Evolutionary conservation across 441 rosid species (phyloP).

Genomic region (Pelargonium exstipulatum): DNA sequence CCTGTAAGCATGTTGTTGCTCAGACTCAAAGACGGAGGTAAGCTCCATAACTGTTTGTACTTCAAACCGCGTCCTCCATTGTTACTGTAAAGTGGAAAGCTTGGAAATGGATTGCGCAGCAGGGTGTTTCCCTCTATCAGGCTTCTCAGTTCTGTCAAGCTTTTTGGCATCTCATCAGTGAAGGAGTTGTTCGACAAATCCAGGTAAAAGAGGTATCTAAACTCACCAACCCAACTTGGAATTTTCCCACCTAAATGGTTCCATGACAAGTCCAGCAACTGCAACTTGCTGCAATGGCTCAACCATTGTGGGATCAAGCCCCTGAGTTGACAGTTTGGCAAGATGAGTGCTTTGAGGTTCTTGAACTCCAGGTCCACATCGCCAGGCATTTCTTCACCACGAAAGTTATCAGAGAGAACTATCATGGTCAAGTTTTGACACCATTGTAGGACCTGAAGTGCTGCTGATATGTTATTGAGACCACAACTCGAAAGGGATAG

Average conservation of each 20-base stretch:
- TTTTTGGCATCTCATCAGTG: constrained; percentile 51
- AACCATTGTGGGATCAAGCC: constrained; percentile 64
- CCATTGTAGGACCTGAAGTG: constrained; percentile 46
- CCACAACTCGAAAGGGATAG: constrained; percentile 60
- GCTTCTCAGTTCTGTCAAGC: constrained; percentile 41
- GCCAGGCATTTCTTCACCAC: constrained; percentile 47
- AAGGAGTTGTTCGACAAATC: constrained; percentile 73
- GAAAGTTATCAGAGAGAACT: constrained; percentile 55
- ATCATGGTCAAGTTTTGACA: constrained; percentile 52
- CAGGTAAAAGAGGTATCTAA: constrained; percentile 59
- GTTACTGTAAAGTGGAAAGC: constrained; percentile 59
- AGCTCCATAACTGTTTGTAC: constrained; percentile 58
- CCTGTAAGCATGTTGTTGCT: constrained; percentile 53
- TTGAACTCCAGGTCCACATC: constrained; percentile 41
- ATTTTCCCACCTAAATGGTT: constrained; percentile 48
- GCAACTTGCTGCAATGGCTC: constrained; percentile 36
- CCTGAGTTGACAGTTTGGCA: constrained; percentile 51
- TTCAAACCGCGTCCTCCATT: constrained; percentile 46
- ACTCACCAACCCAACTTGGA: constrained; percentile 56
- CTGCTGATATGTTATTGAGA: constrained; percentile 42
- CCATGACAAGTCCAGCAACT: constrained; percentile 75
- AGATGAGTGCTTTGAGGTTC: constrained; percentile 50
- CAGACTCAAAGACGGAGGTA: constrained; percentile 63
- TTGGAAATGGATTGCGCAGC: constrained; percentile 46
- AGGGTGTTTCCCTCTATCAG: constrained; percentile 41